A percentile compares a stretch with the other conserved stretches of the same genome.
Conservation (phyloP, 1,139 yeast genomes). For the Spathaspora sp. region DNA sequence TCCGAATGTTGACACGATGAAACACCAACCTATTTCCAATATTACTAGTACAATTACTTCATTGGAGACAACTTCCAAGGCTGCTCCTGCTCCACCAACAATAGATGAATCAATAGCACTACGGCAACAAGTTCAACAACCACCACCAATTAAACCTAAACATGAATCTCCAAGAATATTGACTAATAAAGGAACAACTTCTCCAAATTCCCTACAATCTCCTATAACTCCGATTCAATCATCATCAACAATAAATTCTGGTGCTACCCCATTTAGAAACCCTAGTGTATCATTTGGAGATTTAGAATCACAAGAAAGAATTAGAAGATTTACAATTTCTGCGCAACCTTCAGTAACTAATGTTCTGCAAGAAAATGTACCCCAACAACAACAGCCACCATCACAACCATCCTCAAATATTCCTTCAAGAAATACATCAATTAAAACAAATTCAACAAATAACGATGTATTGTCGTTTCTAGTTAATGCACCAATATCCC, state of each 20-base stretch:
- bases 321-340: slow-evolving; percentile 45
- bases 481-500: slow-evolving; percentile 4
- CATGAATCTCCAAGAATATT: slow-evolving; percentile 8
- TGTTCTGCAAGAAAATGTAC: slow-evolving; percentile 13
- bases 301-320: slow-evolving; percentile 36
- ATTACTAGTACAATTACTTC: background rate
- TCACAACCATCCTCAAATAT: slow-evolving; percentile 5
- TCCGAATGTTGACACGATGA: background rate
- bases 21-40: background rate
- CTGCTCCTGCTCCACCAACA: background rate
- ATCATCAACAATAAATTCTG: background rate
- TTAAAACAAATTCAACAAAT: slow-evolving; percentile 7
- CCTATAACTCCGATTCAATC: slow-evolving; percentile 6
- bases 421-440: slow-evolving; percentile 14
- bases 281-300: slow-evolving; percentile 43
- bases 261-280: slow-evolving; percentile 8
- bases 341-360: slow-evolving; percentile 41
- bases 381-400: background rate
- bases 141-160: background rate
- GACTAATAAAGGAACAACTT: slow-evolving; percentile 6
- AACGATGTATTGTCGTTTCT: slow-evolving; percentile 12
- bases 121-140: background rate
- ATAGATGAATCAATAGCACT: background rate
- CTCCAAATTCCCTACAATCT: slow-evolving; percentile 4
- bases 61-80: too few relatives aligned